A percentile compares a stretch with the other conserved stretches of the same genome.
These are phyloP conservation scores for Caloboletus inedulis DNA, from an alignment of 1,284 basidiomycete species.

Conservation along the genomic window DNA sequence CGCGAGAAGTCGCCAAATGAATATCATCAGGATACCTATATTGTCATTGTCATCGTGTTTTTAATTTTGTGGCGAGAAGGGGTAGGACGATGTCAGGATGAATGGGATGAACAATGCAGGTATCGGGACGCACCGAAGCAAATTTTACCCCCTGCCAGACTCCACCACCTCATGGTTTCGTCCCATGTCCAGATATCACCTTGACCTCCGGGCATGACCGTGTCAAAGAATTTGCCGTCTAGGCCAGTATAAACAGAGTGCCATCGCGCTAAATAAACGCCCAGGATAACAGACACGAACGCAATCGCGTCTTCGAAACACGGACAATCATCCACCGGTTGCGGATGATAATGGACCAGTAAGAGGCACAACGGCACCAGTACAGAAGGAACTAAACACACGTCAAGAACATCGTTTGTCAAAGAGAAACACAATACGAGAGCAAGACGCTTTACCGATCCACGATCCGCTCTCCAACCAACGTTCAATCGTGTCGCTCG, in stretches of 20 bases:
- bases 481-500: slow-evolving; percentile 41
- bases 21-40: slow-evolving; percentile 63
- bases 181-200: slow-evolving; percentile 43
- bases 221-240: slow-evolving; percentile 32
- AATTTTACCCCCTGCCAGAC: slow-evolving; percentile 59
- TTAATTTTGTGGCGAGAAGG: neutral
- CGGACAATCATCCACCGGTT: slow-evolving; percentile 93
- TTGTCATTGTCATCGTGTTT: neutral
- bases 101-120: neutral
- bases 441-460: slow-evolving; percentile 42
- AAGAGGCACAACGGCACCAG: slow-evolving; percentile 67
- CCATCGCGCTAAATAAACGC: slow-evolving; percentile 73
- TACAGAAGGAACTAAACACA: slow-evolving; percentile 59
- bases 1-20: slow-evolving; percentile 81
- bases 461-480: slow-evolving; percentile 54
- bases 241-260: slow-evolving; percentile 40
- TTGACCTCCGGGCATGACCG: slow-evolving; percentile 57
- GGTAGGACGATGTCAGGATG: neutral
- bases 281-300: slow-evolving; percentile 81
- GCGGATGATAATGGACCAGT: slow-evolving; percentile 85
- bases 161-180: slow-evolving; percentile 54
- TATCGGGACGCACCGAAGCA: slow-evolving; percentile 42
- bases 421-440: neutral
- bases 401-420: neutral
- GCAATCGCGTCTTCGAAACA: slow-evolving; percentile 99